Evolutionary conservation across 2,329 filamentous ascomycete genomes (phyloP), one percentile per base, ranked within the genome.

Genomic region (Cladosporium colombiae): DNA sequence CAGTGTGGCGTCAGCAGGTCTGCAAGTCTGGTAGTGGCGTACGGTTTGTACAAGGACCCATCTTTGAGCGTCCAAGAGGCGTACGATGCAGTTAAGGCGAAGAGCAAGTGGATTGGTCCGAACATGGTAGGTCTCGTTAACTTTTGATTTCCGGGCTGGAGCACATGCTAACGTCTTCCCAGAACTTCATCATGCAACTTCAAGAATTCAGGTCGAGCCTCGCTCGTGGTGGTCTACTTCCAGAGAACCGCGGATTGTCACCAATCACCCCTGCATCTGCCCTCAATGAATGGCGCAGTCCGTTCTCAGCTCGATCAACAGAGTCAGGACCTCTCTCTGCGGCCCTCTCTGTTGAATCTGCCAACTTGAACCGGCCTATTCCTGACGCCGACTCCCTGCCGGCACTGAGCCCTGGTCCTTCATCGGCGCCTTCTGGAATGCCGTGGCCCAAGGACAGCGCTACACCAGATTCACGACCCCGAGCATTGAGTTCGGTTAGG

Each of bases 1-100:
- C 92, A 95, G 74, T 92, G 93, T 75, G 91, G 91, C 72, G 91
- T 92, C 11, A 94, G 91, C 74, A 88, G 91, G 69, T 95, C 92
- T 10, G 91, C 91, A 37, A 94, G 91, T 78, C 80, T 96, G 68
- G 93, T 96, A 67, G 93, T 96, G 60, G 91, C 91, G 23, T 96
- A 94, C 69, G 91, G 91, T 52, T 80, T 96, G 66, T 95, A 91
- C 77, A 89, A 89, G 74, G 90, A 92, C 67, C 91, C 91, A 1
- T 84, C 88, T 6, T 80, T 92, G 72, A 91, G 85, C 70, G 91
- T 94, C 62, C 93, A 94, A 73, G 91, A 94, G 75, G 91, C 91
- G 2, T 95, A 95, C 75, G 88, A 92, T 74, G 85, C 88, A 2
- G 91, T 92, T 2, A 92, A 96, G 78, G 84, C 86, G 63, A 90